Evolutionary conservation across 331 rosid genomes (phyloP), one percentile per base, ranked within the genome.

Genomic region (Acacia concinna): DNA sequence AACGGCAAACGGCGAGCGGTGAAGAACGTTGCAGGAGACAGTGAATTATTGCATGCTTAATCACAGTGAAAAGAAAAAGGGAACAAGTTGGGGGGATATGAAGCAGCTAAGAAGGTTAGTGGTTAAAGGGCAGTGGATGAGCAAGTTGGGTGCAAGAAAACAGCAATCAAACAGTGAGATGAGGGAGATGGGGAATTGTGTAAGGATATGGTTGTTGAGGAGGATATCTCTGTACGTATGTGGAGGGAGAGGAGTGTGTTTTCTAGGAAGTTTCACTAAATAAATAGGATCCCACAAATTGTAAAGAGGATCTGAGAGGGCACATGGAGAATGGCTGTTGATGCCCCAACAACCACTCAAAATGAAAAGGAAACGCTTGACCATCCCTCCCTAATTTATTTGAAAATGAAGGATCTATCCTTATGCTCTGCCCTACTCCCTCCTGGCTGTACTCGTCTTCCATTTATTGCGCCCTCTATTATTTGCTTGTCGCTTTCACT

Each of bases 301-400:
- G 52, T 49, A 27, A n/a, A 65, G 73, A 60, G n/a, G 73, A 79
- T 76, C 30, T 46, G 60, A 62, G 77, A 8, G 76, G 76, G 76
- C 92, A 83, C 94, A 87, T 91, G 94, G 91, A 87, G 82, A 74
- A 82, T 87, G 95, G 87, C 90, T 76, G 91, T 87, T 84, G 85
- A 79, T 81, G 76, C 18, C 75, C 88, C 84, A 86, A 88, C 93
- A 84, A 83, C 78, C 80, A 49, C 64, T 86, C 66, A 76, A 59
- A 20, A 64, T 73, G 41, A 46, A 40, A 57, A 79, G 40, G 44
- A 57, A 79, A 82, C 78, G 79, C 84, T 86, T 78, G 83, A 18
- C 71, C 51, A 23, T n/a, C n/a, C 18, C 11, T 32, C n/a, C 31
- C 21, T 68, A 40, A 68, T 68, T 38, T 40, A 66, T 38, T 68